Evolutionary conservation across 164 flowering plant genomes (phyloP).

Genomic region (Umbellularia californica): DNA sequence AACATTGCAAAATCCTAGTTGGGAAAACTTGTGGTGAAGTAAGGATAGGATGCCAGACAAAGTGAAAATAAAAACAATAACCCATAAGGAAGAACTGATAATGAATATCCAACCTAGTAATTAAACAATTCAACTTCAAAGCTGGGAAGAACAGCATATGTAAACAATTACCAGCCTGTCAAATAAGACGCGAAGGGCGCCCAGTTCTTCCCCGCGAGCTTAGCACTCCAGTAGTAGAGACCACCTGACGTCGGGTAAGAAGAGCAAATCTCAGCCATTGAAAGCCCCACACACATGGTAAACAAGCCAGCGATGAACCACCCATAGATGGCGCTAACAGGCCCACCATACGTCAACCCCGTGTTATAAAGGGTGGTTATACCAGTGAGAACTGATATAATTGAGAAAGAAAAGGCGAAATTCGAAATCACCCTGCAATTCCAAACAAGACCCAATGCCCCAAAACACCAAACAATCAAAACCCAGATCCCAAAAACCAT

Average conservation of each 20-base stretch:
- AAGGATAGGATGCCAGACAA: neutral
- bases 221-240: slow-evolving; percentile 91
- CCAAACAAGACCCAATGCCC: slow-evolving; percentile 10
- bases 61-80: neutral
- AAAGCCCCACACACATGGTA: slow-evolving; percentile 61
- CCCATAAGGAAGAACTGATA: neutral
- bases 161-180: slow-evolving; percentile 77
- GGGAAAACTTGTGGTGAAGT: too few species aligned
- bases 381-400: slow-evolving; percentile 86
- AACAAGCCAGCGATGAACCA: slow-evolving; percentile 65
- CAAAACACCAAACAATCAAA: slow-evolving; percentile 35
- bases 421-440: slow-evolving; percentile 55
- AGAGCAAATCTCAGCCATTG: slow-evolving; percentile 95
- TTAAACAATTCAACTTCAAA: neutral
- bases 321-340: slow-evolving; percentile 60
- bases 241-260: slow-evolving; percentile 92
- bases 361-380: slow-evolving; percentile 62
- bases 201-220: slow-evolving; percentile 82
- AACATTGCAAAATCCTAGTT: too few species aligned
- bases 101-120: neutral
- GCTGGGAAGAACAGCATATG: neutral
- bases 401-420: slow-evolving; percentile 65
- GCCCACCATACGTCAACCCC: slow-evolving; percentile 79
- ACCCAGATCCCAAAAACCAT: neutral
- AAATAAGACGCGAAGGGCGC: slow-evolving; percentile 99